Evolutionary conservation across 352 stramenopile genomes (phyloP), one percentile per base, ranked within the genome.

Genomic region (Albugo candida): DNA sequence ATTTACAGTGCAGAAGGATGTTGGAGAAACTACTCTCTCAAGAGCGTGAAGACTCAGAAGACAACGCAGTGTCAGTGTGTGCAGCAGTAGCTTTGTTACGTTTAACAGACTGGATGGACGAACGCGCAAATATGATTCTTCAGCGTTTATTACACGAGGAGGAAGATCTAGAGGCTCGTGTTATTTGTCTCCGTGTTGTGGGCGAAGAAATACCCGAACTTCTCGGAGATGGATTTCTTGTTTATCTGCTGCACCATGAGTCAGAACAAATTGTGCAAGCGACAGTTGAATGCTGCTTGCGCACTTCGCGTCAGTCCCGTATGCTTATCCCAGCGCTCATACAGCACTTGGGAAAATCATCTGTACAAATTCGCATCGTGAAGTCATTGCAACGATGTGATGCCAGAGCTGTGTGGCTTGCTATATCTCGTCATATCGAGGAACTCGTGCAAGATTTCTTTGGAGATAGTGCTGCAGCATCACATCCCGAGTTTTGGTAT

Each of bases 321-420:
- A 92, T 92, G 74, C 58, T 92, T 1, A 81, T 92, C 31, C 78
- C 78, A 2, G 72, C 78, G 0, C 52, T 92, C 5, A 63, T 92
- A 43, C 85, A 92, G 41, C 75, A 83, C 49, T 54, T 92, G 0
- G 53, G 71, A 2, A 80, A 86, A 45, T 70, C 73, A 2, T 50
- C 68, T 13, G 47, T 88, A 31, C 71, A 74, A 0, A 56, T 66
- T 1, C 67, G 85, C 51, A 70, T 84, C 37, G 71, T 92, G 1
- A 55, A 63, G 5, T 71, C 75, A 8, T 59, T 92, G 1, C 73
- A 83, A 17, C 63, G 61, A 24, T 92, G 87, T 48, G 70, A 86
- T 4, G 63, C 70, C 2, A 47, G 52, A 27, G 61, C 75, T 5
- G 53, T 85, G 2, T 88, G 75, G 78, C 62, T 55, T 0, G 73